Base-by-base conservation (phyloP, 148 eudicot species). In the Diospyros lotus region DNA sequence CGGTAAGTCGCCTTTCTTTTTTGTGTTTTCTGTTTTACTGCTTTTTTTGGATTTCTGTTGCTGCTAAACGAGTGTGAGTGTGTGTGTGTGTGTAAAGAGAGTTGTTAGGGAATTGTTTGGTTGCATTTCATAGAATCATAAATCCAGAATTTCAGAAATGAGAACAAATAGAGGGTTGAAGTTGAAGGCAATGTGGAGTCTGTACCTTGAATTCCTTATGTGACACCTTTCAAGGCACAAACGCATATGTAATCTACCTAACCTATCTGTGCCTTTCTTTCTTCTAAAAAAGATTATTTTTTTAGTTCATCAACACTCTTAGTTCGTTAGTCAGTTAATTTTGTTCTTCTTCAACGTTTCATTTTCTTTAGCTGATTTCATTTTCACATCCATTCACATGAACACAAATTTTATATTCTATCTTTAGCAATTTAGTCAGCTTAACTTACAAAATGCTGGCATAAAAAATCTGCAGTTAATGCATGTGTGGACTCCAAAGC, bases 401-500 rank as follows among this genome's bases (percentile, higher is more conserved):
- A 10, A 59, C 58, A 58, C 58, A 55, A 58, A 1, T 51, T 51
- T 46, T 62, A 10, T 61, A 41, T n/a, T 38, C 13, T 61, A 53
- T 62, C 48, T 76, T 53, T 66, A 15, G 73, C 78, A 62, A 48
- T 67, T 76, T 60, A 68, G 61, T 62, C 67, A 28, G 64, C 43
- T 63, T 61, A 45, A 59, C 76, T 59, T 3, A 62, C 68, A 48
- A 40, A 48, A 45, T 68, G 53, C 46, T 70, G 42, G 1, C 68
- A 55, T 68, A 10, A 71, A 58, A 72, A 69, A 73, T 71, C 44
- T 84, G 86, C 97, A 95, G 98, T 82, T 95, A 82, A 67, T 79
- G 68, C 82, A 85, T 60, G 96, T 80, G 4, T 95, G 98, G 98
- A 88, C 87, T 66, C 81, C 91, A 75, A 88, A 83, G 74, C 77